Conservation (phyloP, 2,329 filamentous ascomycete species). For the Nannizzia gypsea region DNA sequence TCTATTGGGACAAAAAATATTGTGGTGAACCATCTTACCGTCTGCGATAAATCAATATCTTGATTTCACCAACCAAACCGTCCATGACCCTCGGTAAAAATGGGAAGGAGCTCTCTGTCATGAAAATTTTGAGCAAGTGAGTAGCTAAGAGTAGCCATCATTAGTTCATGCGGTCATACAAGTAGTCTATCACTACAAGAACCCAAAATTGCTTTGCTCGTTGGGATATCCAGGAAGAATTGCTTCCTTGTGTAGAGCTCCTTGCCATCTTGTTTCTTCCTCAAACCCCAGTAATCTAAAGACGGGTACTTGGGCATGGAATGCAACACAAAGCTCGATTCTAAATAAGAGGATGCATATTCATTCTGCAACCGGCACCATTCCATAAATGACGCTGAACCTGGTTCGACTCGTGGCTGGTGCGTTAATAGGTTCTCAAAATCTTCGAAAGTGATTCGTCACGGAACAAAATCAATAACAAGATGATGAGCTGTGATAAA, state of each 20-base stretch:
- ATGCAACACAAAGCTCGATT: conserved; percentile 20
- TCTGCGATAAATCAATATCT: conserved; percentile 35
- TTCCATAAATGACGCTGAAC: conserved; percentile 26
- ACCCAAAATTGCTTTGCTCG: background rate
- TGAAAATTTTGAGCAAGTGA: conserved; percentile 35
- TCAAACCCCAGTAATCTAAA: conserved; percentile 26
- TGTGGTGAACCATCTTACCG: conserved; percentile 41
- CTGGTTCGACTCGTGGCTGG: conserved; percentile 19
- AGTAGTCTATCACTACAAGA: background rate
- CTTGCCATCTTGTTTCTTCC: background rate
- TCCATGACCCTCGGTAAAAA: conserved; percentile 41
- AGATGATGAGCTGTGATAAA: conserved; percentile 16
- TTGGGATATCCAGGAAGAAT: background rate
- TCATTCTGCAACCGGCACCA: conserved; percentile 28
- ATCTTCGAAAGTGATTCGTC: conserved; percentile 17
- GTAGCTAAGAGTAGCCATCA: conserved; percentile 24
- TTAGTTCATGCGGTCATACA: background rate
- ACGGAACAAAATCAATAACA: conserved; percentile 18
- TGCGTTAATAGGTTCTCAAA: conserved; percentile 20
- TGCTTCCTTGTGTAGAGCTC: background rate
- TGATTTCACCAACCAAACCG: conserved; percentile 33
- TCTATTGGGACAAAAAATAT: conserved; percentile 26
- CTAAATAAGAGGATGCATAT: conserved; percentile 7
- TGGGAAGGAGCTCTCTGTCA: conserved; percentile 30
- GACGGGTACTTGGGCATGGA: conserved; percentile 10